Conservation (phyloP, 768 basidiomycete species). For the Lentinula sp. region DNA sequence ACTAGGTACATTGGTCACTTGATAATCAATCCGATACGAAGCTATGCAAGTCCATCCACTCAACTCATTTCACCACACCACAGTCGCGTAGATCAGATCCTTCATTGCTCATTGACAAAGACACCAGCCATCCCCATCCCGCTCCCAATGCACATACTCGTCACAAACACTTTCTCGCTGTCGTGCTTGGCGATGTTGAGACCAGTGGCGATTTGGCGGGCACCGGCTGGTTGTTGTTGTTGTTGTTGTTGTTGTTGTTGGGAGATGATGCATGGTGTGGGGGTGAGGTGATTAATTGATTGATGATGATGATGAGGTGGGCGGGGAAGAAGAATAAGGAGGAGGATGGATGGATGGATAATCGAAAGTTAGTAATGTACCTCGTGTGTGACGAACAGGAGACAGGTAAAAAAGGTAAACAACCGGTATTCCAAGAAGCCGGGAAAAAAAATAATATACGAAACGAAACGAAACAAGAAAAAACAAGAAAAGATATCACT, state of each 20-base stretch:
- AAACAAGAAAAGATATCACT: constrained; percentile 22
- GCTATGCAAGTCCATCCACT: no score
- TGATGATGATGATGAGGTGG: no score
- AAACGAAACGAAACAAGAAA: constrained; percentile 1
- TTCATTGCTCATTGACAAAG: constrained; percentile 77
- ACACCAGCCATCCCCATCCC: constrained; percentile 91
- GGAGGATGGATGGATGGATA: not conserved
- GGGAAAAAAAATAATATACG: not conserved
- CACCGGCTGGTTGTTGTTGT: constrained; percentile 47
- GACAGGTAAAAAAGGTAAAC: constrained; percentile 13
- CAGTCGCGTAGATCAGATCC: not conserved
- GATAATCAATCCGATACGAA: no score
- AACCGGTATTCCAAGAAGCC: not conserved
- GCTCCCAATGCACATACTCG: constrained; percentile 87
- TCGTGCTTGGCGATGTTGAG: constrained; percentile 76
- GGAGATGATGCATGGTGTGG: no score
- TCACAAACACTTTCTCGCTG: constrained; percentile 72
- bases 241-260: no score
- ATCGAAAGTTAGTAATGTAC: constrained; percentile 6
- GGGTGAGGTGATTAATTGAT: no score
- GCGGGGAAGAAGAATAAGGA: constrained; percentile 2
- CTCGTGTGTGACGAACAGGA: not conserved
- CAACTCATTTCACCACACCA: no score
- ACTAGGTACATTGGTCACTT: no score
- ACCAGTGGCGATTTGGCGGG: constrained; percentile 84